These are phyloP conservation scores for Penicillium digitatum DNA, from an alignment of 2,329 filamentous ascomycete genomes.

Conservation along the genomic window DNA sequence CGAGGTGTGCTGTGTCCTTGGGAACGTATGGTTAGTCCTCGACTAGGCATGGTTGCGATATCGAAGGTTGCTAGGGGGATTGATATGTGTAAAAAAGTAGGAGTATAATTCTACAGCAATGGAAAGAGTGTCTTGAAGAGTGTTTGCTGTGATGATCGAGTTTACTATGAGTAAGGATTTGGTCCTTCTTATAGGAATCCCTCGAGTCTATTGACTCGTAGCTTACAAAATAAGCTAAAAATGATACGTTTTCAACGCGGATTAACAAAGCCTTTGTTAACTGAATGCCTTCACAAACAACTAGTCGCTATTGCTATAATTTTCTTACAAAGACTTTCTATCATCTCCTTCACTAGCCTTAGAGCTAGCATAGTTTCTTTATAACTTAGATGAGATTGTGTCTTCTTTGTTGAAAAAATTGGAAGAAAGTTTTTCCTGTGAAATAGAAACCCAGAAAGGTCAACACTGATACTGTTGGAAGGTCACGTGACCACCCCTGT, in stretches of 20 bases:
- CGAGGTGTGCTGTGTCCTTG: background rate
- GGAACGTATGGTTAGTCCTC: too few species aligned
- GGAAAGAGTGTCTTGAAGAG: background rate
- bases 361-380: background rate
- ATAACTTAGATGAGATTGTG: background rate
- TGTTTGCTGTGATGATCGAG: background rate
- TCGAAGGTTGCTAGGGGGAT: background rate
- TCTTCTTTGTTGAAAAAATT: background rate
- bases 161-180: background rate
- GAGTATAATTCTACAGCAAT: background rate
- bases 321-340: background rate
- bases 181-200: background rate
- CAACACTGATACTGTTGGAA: background rate
- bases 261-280: background rate
- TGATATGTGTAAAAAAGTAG: background rate
- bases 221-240: background rate
- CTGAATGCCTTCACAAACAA: background rate
- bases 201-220: background rate
- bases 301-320: background rate
- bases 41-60: background rate
- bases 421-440: background rate
- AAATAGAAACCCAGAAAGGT: background rate
- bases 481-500: too few species aligned
- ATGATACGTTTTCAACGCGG: background rate
- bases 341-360: background rate